phyloP scores from a whole-genome alignment of 176 grass and related monocot genomes.

The Juncus inflexus region DNA sequence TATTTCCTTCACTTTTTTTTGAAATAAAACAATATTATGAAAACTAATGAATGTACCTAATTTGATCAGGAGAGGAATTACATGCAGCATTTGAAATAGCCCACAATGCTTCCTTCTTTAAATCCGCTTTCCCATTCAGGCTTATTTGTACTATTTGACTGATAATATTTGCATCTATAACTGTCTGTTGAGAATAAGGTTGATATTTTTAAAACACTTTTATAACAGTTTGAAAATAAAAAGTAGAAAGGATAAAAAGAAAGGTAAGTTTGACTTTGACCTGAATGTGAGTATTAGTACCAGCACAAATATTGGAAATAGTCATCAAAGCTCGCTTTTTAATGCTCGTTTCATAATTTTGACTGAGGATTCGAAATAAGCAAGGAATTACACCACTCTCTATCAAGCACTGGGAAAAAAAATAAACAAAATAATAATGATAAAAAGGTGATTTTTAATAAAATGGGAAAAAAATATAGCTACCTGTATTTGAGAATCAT shows the following conservation, averaged over 20 bases:
- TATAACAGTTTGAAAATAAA: neutral
- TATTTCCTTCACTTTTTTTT: too few relatives aligned
- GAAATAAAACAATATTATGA: neutral
- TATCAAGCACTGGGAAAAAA: constrained; percentile 52
- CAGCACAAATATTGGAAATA: constrained; percentile 63
- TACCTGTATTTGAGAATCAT: constrained; percentile 69
- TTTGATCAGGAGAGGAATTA: constrained; percentile 53
- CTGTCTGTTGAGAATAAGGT: constrained; percentile 43
- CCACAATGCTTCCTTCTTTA: constrained; percentile 74
- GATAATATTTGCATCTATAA: constrained; percentile 63
- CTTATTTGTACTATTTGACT: constrained; percentile 47
- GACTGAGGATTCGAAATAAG: constrained; percentile 35
- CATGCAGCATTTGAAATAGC: constrained; percentile 64
- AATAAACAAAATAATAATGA: neutral
- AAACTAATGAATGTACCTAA: constrained; percentile 37
- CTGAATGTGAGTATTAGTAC: constrained; percentile 72
- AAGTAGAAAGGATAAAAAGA: constrained; percentile 4
- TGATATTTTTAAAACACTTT: neutral
- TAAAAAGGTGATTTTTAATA: constrained; percentile 4
- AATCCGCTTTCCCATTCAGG: constrained; percentile 42
- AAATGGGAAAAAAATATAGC: neutral
- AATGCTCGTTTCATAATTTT: constrained; percentile 42
- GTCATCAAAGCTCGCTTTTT: constrained; percentile 65
- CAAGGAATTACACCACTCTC: constrained; percentile 49
- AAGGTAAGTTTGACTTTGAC: constrained; percentile 14